Percentiles rank a stretch among this genome's conserved stretches.
Conservation (phyloP, 345 rosid species). For the Lagerstroemia speciosa region DNA sequence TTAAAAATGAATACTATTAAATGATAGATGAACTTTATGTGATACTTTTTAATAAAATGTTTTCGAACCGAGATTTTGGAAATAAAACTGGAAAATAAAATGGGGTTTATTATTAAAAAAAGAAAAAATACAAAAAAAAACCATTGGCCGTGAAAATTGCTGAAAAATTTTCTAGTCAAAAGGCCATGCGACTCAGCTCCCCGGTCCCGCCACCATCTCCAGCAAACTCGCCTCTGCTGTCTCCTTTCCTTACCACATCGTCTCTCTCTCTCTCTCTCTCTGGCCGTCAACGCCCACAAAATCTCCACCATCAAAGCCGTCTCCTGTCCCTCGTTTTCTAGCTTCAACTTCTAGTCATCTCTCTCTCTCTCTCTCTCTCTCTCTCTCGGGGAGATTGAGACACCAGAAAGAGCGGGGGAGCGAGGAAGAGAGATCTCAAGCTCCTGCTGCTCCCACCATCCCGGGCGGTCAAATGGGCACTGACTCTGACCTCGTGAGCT, state of each 20-base stretch:
- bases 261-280: not conserved
- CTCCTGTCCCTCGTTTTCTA: not conserved
- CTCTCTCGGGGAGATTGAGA: not conserved
- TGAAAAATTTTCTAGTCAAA: too few species aligned
- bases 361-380: not conserved
- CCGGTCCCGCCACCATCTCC: constrained; percentile 10
- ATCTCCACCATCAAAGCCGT: not conserved
- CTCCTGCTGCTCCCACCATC: not conserved
- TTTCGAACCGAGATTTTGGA: too few species aligned
- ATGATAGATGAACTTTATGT: too few species aligned
- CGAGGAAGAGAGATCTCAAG: constrained; percentile 8
- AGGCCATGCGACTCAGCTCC: not conserved
- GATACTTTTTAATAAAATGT: too few species aligned
- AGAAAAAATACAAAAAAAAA: not conserved
- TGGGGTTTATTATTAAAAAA: too few species aligned
- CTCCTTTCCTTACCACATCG: not conserved
- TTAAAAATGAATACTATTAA: too few species aligned
- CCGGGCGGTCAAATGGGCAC: not conserved
- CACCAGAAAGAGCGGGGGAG: not conserved
- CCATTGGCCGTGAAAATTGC: not conserved
- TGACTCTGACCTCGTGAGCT: constrained; percentile 1
- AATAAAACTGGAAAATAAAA: too few species aligned
- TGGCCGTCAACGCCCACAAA: not conserved
- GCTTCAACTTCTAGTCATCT: not conserved
- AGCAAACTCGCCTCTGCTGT: not conserved